Percentiles rank a stretch among this genome's conserved stretches.
phyloP scores from a whole-genome alignment of 306 rosid species.

The Macrotyloma uniflorum region DNA sequence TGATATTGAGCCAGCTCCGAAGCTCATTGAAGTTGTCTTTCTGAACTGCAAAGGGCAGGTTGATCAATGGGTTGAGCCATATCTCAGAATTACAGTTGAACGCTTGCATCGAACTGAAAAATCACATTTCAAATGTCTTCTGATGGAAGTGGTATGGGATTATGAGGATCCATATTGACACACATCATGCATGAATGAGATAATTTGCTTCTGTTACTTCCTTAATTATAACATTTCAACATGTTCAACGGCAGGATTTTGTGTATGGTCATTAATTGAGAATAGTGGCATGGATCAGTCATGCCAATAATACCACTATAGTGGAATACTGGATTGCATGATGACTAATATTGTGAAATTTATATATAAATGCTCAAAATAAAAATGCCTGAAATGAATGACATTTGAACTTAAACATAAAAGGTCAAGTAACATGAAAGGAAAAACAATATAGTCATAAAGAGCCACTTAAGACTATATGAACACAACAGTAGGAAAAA shows the following conservation, averaged over 20 bases:
- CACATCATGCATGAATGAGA: background rate
- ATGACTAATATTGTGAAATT: background rate
- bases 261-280: background rate
- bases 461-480: background rate
- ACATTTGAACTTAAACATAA: background rate
- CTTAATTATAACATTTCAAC: conserved; percentile 1
- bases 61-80: conserved; percentile 96
- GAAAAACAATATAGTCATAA: background rate
- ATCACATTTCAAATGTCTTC: conserved; percentile 83
- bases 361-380: background rate
- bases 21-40: conserved; percentile 84
- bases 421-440: background rate
- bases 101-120: conserved; percentile 76
- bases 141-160: conserved; percentile 83
- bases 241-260: background rate
- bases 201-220: conserved; percentile 4
- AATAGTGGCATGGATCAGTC: background rate
- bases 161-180: conserved; percentile 5
- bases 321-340: background rate
- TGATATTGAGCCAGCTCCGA: conserved; percentile 93
- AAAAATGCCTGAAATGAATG: background rate
- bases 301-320: background rate
- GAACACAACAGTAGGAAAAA: background rate
- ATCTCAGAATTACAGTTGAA: conserved; percentile 77
- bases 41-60: conserved; percentile 95